Evolutionary conservation across 2,329 filamentous ascomycete species (phyloP).

Genomic region (Pseudogymnoascus sp.): DNA sequence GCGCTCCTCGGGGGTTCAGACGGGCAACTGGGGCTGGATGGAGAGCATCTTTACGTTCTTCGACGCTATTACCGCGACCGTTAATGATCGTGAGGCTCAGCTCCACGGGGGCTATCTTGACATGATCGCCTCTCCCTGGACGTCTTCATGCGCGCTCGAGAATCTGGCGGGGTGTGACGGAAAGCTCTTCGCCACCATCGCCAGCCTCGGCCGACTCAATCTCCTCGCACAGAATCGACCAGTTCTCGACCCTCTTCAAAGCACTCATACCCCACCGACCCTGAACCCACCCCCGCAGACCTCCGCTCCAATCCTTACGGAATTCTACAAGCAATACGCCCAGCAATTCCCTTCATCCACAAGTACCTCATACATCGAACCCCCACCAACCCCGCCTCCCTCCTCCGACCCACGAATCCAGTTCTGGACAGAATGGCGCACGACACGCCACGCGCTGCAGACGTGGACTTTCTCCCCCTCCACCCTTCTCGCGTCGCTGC

Average conservation of each 20-base stretch:
- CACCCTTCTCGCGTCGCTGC: slow-evolving; percentile 42
- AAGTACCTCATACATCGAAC: background rate
- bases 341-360: slow-evolving; percentile 38
- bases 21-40: slow-evolving; percentile 75
- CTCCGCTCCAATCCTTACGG: slow-evolving; percentile 28
- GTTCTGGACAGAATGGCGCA: slow-evolving; percentile 87
- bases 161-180: slow-evolving; percentile 84
- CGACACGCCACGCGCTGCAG: slow-evolving; percentile 65
- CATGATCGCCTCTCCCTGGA: slow-evolving; percentile 55
- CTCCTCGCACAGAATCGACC: slow-evolving; percentile 64
- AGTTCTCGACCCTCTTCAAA: slow-evolving; percentile 43
- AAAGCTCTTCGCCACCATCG: slow-evolving; percentile 76
- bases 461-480: slow-evolving; percentile 67
- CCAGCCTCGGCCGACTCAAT: slow-evolving; percentile 75
- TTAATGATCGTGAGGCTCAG: slow-evolving; percentile 85
- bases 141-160: slow-evolving; percentile 50
- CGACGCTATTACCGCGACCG: slow-evolving; percentile 82
- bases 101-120: slow-evolving; percentile 55
- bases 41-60: slow-evolving; percentile 91
- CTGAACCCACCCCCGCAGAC: slow-evolving; percentile 33
- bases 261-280: slow-evolving; percentile 23
- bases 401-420: slow-evolving; percentile 37
- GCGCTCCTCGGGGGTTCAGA: slow-evolving; percentile 47
- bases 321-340: slow-evolving; percentile 44
- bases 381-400: slow-evolving; percentile 16